phyloP scores from a whole-genome alignment of 2,329 filamentous ascomycete genomes.

The Aspergillus pseudoglaucus region DNA sequence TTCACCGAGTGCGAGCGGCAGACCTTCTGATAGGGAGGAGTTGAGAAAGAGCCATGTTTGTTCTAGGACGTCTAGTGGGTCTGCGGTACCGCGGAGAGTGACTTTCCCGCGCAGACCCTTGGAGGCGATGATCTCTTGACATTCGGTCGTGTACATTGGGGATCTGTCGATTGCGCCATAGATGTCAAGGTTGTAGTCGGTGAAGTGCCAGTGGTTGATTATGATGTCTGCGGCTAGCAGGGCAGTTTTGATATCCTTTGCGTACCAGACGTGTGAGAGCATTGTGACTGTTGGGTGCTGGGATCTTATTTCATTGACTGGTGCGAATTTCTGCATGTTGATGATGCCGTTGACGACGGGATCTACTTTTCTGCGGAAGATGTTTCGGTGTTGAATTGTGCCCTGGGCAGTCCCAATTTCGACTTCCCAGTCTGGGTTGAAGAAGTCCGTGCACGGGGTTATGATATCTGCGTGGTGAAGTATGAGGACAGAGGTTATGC shows the following conservation, averaged over 20 bases:
- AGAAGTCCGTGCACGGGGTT: slow-evolving; percentile 54
- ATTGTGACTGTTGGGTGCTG: slow-evolving; percentile 57
- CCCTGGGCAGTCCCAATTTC: slow-evolving; percentile 56
- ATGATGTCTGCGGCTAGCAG: slow-evolving; percentile 60
- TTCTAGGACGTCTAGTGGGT: slow-evolving; percentile 50
- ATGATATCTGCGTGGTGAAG: slow-evolving; percentile 55
- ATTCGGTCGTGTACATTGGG: slow-evolving; percentile 55
- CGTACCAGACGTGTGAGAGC: slow-evolving; percentile 51
- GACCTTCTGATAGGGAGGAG: slow-evolving; percentile 41
- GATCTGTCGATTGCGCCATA: slow-evolving; percentile 60
- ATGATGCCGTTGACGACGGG: slow-evolving; percentile 61
- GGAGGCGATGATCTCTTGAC: slow-evolving; percentile 52
- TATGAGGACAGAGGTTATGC: slow-evolving; percentile 42
- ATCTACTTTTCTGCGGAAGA: slow-evolving; percentile 55
- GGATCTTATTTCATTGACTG: slow-evolving; percentile 54
- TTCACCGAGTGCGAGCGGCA: slow-evolving; percentile 42
- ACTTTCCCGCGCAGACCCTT: slow-evolving; percentile 47
- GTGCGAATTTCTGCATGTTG: slow-evolving; percentile 58
- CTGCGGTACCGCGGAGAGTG: slow-evolving; percentile 50
- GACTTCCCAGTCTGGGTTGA: slow-evolving; percentile 59
- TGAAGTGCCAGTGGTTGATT: slow-evolving; percentile 60
- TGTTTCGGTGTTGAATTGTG: slow-evolving; percentile 50
- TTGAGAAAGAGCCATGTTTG: slow-evolving; percentile 52
- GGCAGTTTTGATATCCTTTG: slow-evolving; percentile 60
- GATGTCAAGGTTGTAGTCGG: slow-evolving; percentile 56